A percentile compares a stretch with the other conserved stretches of the same genome.
Evolutionary conservation across 225 moss, liverwort and hornwort genomes (phyloP).

Genomic region (Marchantia polymorpha): DNA sequence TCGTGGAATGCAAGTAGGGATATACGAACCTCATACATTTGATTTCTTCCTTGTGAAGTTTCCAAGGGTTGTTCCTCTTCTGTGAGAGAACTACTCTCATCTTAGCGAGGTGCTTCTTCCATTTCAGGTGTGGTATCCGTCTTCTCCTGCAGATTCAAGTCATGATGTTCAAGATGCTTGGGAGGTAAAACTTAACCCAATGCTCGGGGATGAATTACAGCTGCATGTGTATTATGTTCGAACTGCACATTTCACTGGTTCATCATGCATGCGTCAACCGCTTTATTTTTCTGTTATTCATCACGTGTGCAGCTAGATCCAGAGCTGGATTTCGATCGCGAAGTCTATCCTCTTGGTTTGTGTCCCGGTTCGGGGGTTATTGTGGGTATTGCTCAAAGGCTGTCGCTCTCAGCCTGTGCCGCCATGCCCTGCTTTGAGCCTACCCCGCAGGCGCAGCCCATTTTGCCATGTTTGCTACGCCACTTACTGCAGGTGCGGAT

Average conservation of each 20-base stretch:
- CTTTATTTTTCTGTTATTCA: background rate
- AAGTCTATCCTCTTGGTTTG: constrained; percentile 92
- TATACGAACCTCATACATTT: background rate
- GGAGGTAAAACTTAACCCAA: constrained; percentile 49
- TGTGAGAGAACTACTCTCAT: background rate
- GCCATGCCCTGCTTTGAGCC: constrained; percentile 98
- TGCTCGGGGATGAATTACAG: background rate
- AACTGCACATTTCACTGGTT: background rate
- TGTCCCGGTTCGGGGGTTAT: constrained; percentile 90
- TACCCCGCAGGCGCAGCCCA: constrained; percentile 97
- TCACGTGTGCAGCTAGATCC: constrained; percentile 78
- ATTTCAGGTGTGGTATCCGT: constrained; percentile 95
- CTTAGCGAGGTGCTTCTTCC: background rate
- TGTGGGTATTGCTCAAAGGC: constrained; percentile 89
- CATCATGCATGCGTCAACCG: background rate
- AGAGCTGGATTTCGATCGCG: constrained; percentile 96
- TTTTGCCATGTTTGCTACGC: constrained; percentile 87
- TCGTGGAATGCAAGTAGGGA: constrained; percentile 91
- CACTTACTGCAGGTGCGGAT: constrained; percentile 79
- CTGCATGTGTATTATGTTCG: background rate
- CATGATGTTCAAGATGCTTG: constrained; percentile 72
- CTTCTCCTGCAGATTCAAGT: constrained; percentile 65
- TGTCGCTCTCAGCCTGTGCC: constrained; percentile 79
- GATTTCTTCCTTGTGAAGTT: too few species aligned
- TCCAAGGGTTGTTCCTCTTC: background rate